phyloP scores from a whole-genome alignment of 2,329 filamentous ascomycete genomes.

The Fusarium chaquense region DNA sequence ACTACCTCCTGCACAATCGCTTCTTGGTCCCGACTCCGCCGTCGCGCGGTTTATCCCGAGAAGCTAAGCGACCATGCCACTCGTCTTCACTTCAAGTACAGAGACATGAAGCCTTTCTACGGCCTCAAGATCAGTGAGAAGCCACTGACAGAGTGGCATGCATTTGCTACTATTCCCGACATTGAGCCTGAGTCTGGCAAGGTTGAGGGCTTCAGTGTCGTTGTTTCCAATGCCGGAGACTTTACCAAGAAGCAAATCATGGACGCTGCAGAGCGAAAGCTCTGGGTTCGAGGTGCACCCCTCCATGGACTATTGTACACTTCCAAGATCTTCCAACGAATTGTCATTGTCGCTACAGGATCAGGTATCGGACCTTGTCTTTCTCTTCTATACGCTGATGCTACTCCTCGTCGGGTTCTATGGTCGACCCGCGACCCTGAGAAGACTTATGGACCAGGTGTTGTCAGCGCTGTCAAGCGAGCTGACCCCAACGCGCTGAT shows the following conservation, averaged over 20 bases:
- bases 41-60: constrained; percentile 14
- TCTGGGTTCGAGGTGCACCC: constrained; percentile 22
- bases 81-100: constrained; percentile 28
- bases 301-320: constrained; percentile 15
- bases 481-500: constrained; percentile 21
- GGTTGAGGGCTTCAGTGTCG: constrained; percentile 15
- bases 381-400: constrained; percentile 7
- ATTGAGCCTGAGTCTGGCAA: constrained; percentile 23
- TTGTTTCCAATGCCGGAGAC: constrained; percentile 18
- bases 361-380: constrained; percentile 23
- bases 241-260: constrained; percentile 27
- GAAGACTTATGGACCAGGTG: constrained; percentile 14
- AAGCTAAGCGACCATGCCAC: constrained; percentile 24
- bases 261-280: constrained; percentile 8
- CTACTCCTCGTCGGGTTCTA: constrained; percentile 12
- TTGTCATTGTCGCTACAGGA: constrained; percentile 16
- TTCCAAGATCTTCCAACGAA: constrained; percentile 8
- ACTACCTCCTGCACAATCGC: constrained; percentile 21
- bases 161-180: constrained; percentile 21
- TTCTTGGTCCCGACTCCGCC: constrained; percentile 15
- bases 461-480: constrained; percentile 7
- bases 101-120: constrained; percentile 25
- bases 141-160: constrained; percentile 21
- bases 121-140: constrained; percentile 31
- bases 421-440: constrained; percentile 24